These are phyloP conservation scores for Fusarium sp. DNA, from an alignment of 2,329 filamentous ascomycete species.

Conservation along the genomic window DNA sequence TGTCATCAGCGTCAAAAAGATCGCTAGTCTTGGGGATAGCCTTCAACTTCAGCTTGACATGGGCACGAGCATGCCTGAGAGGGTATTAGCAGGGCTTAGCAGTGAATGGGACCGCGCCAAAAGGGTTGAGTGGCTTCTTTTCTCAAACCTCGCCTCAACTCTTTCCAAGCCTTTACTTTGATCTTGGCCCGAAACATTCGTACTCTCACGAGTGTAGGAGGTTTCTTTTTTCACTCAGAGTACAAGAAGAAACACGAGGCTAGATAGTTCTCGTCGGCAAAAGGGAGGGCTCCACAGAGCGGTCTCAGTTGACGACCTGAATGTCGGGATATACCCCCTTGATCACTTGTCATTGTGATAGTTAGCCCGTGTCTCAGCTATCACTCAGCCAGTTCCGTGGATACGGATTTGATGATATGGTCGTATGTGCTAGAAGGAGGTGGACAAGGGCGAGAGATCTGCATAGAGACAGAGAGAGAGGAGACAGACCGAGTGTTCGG, in stretches of 20 bases:
- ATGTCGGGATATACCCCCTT: constrained; percentile 27
- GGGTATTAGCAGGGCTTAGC: neutral
- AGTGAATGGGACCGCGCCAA: neutral
- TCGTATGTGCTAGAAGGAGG: neutral
- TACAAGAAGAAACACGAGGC: constrained; percentile 4
- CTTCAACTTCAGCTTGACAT: constrained; percentile 19
- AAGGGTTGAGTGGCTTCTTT: constrained; percentile 21
- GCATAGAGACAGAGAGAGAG: neutral
- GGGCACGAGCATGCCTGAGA: constrained; percentile 9
- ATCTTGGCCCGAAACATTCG: constrained; percentile 10
- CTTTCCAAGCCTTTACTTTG: neutral
- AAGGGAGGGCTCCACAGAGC: constrained; percentile 27
- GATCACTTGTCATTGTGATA: constrained; percentile 25
- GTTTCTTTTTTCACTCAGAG: neutral
- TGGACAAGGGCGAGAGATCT: constrained; percentile 27
- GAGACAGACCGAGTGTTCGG: constrained; percentile 5
- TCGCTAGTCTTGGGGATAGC: neutral
- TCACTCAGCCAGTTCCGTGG: constrained; percentile 34
- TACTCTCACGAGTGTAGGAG: neutral
- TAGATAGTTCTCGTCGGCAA: constrained; percentile 5
- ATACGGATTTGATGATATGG: constrained; percentile 14
- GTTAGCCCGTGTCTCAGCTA: constrained; percentile 19
- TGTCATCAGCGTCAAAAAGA: constrained; percentile 2
- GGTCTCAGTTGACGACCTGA: constrained; percentile 35
- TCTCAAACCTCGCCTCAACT: constrained; percentile 8